Evolutionary conservation across 331 rosid species (phyloP), one percentile per base, ranked within the genome.

Genomic region (Pyrus hybrid): DNA sequence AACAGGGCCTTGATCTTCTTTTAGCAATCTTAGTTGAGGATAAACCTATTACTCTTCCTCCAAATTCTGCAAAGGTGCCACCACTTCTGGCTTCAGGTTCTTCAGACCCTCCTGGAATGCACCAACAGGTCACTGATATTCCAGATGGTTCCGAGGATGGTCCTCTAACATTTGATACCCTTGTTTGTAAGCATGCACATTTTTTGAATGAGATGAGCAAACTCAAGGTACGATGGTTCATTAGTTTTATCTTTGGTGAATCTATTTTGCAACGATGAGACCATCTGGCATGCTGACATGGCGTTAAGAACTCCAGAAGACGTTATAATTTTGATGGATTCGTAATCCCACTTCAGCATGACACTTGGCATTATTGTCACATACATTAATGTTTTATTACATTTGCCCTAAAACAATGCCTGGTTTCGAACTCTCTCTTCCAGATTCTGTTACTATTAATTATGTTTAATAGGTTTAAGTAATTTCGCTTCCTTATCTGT

Each of bases 1-100:
- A 95, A 80, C 99, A 95, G 84, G 99, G 99, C 76, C 99, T 95
- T 65, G 99, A 95, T 87, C 96, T 92, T 80, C 96, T 95, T 82
- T 81, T 95, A 54, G 99, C 99, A 68, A 86, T 95, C 80, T 84
- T 95, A 73, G 97, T 92, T 51, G 99, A 92, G 86, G 97, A 95
- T 78, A 91, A 89, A 63, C 96, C 99, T 74, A 95, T 92, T 54
- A 92, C 97, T 9, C 89, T 95, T 32, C 98, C 99, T 80, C 97
- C 98, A 77, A 95, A 95, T 74, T 90, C 99, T 76, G 98, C 98
- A 49, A 91, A 91, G 92, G 88, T 95, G 77, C 88, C 91, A 63
- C 88, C 99, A 60, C 92, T 95, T 82, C 73, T 92, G 62, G 86
- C 76, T 74, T 80, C 91, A 47, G 79, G 87, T 83, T 73, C 90